Base-by-base conservation (phyloP, 2,329 filamentous ascomycete genomes). In the Alternaria brassicicola region DNA sequence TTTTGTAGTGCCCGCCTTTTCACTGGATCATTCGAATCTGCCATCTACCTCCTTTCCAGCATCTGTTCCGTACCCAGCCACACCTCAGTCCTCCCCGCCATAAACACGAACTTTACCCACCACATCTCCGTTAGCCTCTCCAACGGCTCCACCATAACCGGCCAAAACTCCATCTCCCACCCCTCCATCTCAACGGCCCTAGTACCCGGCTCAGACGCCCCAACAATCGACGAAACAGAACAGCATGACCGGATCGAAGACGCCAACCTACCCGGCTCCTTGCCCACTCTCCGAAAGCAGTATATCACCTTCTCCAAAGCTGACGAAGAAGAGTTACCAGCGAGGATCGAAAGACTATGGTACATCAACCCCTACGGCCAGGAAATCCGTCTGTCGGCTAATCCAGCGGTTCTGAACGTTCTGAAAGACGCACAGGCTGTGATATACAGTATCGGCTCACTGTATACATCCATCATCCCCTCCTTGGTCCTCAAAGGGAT, bases 311-410 rank as follows among this genome's bases (percentile, higher is more conserved):
- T 97, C 74, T 89, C 85, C 71, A 98, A 98, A 78, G 64, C 69
- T 3, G 82, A 86, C 36, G 89, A 92, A 62, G 87, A 91, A 60
- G 91, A 94, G 53, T 82, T 98, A 1, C 85, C 91, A 0, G 84
- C 89, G 0, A 85, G 91, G 26, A 96, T 98, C 66, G 83, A 88
- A 53, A 82, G 93, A 2, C 84, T 98, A 30, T 98, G 93, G 92
- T 98, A 98, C 80, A 98, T 98, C 80, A 98, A 97, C 72, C 94
- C 94, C 0, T 98, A 97, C 76, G 94, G 94, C n/a, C 92, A 97
- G 74, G 93, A 97, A 77, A 97, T 98, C 66, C 87, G 89, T 17
- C 91, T 93, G 0, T 85, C 88, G 0, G 90, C 92, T 2, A 98
- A 97, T 70, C 88, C 92, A 0, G 88, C 92, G 49, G 92, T 94